These are phyloP conservation scores for Nicotiana rustica DNA, from an alignment of 305 asterid genomes.

Conservation along the genomic window DNA sequence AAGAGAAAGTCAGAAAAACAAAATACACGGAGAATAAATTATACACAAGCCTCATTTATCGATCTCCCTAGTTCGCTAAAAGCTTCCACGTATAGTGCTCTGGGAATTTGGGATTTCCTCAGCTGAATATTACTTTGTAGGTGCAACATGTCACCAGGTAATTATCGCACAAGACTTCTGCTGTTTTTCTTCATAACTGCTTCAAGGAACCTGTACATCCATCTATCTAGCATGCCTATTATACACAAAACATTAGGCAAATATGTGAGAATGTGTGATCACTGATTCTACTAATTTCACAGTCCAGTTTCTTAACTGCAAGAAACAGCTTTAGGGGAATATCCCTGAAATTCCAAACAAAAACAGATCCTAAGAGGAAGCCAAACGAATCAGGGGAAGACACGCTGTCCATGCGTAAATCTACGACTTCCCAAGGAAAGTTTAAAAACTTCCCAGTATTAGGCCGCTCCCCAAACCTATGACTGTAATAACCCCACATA, in stretches of 20 bases:
- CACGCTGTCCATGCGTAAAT: not conserved
- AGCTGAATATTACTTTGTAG: not conserved
- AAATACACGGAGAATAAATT: not conserved
- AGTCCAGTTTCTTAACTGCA: not conserved
- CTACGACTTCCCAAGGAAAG: not conserved
- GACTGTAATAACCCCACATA: not conserved
- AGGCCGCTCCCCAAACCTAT: slow-evolving; percentile 9
- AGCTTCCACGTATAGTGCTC: not conserved
- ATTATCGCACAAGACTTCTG: slow-evolving; percentile 62
- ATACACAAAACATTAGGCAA: slow-evolving; percentile 22
- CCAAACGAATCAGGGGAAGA: not conserved
- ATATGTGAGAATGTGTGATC: not conserved
- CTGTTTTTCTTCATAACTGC: slow-evolving; percentile 68
- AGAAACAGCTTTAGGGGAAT: not conserved
- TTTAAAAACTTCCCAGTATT: not conserved
- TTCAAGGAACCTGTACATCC: slow-evolving; percentile 87
- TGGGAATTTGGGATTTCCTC: not conserved
- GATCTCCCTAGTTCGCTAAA: not conserved
- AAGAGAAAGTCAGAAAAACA: not conserved
- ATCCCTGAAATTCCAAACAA: not conserved
- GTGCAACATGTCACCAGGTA: not conserved
- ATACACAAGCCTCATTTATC: not conserved
- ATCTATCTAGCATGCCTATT: slow-evolving; percentile 94
- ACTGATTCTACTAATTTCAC: not conserved
- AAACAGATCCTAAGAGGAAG: not conserved